Conservation (phyloP, 768 basidiomycete genomes). For the Suillus sp. region DNA sequence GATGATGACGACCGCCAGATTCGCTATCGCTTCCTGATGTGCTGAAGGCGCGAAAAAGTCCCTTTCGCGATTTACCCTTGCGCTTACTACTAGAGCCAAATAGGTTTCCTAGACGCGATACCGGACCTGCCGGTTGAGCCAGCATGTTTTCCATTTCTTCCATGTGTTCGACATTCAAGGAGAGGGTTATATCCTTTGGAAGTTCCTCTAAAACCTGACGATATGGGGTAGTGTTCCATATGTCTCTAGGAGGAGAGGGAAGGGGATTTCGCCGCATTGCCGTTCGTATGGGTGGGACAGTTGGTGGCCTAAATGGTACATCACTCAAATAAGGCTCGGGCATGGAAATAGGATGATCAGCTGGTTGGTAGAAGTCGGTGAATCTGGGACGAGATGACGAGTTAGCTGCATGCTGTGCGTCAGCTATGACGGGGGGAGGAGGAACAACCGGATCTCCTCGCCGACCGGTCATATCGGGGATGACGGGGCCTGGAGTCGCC, state of each 20-base stretch:
- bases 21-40: constrained; percentile 21
- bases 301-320: constrained; percentile 14
- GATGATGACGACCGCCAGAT: constrained; percentile 22
- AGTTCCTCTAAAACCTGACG: constrained; percentile 51
- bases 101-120: constrained; percentile 23
- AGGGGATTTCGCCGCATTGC: constrained; percentile 51
- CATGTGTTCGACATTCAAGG: constrained; percentile 19
- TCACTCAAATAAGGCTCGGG: constrained; percentile 5
- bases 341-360: constrained; percentile 14
- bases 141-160: constrained; percentile 14
- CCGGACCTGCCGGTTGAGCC: constrained; percentile 24
- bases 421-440: constrained; percentile 23
- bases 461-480: constrained; percentile 22
- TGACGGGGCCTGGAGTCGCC: constrained; percentile 10
- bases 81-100: constrained; percentile 37
- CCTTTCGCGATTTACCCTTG: constrained; percentile 37
- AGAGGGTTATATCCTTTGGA: constrained; percentile 41
- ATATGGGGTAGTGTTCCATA: constrained; percentile 62
- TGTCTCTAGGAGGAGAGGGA: constrained; percentile 59
- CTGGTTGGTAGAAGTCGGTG: constrained; percentile 30
- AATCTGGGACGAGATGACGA: constrained; percentile 26
- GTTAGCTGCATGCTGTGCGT: constrained; percentile 17
- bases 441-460: constrained; percentile 15
- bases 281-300: constrained; percentile 14
- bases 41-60: constrained; percentile 51